Evolutionary conservation across 208 protist species (phyloP), one percentile per base, ranked within the genome.

Genomic region (Phytomonas serpens): DNA sequence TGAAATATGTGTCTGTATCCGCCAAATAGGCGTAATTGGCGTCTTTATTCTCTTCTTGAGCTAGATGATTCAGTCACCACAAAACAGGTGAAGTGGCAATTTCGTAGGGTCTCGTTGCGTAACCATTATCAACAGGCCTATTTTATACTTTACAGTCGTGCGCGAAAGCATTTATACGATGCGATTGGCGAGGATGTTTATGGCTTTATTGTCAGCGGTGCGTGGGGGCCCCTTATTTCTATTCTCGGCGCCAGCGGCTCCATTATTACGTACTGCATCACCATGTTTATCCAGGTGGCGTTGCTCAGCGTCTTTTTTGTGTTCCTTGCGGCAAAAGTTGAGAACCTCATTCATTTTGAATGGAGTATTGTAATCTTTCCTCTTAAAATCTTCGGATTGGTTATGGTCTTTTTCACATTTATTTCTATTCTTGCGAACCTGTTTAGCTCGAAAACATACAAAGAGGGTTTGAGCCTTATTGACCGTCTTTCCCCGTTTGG

Each of bases 61-160:
- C 72, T 96, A 38, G 73, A 85, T 32, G 77, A 81, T 5, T 87
- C 88, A 9, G 80, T 84, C 7, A 92, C 88, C 14, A 63, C 88
- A 16, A 89, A 87, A 37, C 85, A 93, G 73, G 82, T 96, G 31
- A 91, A 94, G 71, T 93, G 85, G 85, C 88, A 80, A 62, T 92
- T 93, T 67, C 81, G 88, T 71, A 96, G 93, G 68, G 83, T 92
- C 3, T 92, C 91, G 11, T 77, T 96, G 61, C 91, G 91, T 33
- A 85, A 92, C 75, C 91, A 94, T 71, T 96, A 91, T 74, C 90
- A 92, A 65, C 87, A 94, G 71, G 91, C 91, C 33, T 96, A 93
- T 74, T 76, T 89, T 61, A 81, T 91, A 23, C 79, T 96, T 13
- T 93, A 84, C 77, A 90, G 90, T 78, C 74, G 75, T 37, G 81